A percentile compares a stretch with the other conserved stretches of the same genome.
phyloP scores from a whole-genome alignment of 352 stramenopile genomes.

The Thraustochytrium sp. region DNA sequence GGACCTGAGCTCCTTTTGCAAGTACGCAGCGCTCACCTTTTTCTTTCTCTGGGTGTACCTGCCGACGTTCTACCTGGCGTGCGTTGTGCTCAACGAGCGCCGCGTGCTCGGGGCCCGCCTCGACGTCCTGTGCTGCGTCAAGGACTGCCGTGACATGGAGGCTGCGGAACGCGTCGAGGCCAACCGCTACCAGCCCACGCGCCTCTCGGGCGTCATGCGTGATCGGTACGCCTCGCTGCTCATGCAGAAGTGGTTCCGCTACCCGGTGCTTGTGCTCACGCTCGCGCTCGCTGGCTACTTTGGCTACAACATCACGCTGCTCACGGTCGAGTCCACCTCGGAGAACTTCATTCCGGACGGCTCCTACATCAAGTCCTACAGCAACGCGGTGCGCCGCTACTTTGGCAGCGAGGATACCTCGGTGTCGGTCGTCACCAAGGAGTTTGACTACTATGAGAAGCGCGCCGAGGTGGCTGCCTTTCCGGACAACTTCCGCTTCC shows the following conservation, averaged over 20 bases:
- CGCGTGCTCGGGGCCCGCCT: conserved; percentile 56
- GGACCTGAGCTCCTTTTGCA: conserved; percentile 59
- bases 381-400: conserved; percentile 30
- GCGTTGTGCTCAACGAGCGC: conserved; percentile 60
- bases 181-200: background rate
- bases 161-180: background rate
- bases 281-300: conserved; percentile 37
- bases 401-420: conserved; percentile 46
- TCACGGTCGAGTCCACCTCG: conserved; percentile 56
- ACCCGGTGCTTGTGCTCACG: conserved; percentile 39
- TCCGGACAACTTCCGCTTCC: conserved; percentile 38
- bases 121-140: conserved; percentile 61
- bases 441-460: conserved; percentile 51
- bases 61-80: conserved; percentile 60
- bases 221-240: conserved; percentile 7
- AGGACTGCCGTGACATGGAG: background rate
- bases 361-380: conserved; percentile 56
- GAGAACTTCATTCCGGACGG: conserved; percentile 62
- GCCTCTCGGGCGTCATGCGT: background rate
- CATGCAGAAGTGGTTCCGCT: conserved; percentile 47
- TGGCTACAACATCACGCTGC: conserved; percentile 44
- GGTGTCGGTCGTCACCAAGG: conserved; percentile 50
- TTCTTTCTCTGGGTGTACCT: conserved; percentile 60
- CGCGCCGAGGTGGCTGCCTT: conserved; percentile 47
- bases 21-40: conserved; percentile 57